Evolutionary conservation across 2,329 filamentous ascomycete species (phyloP).

Genomic region (Pseudogymnoascus sp.): DNA sequence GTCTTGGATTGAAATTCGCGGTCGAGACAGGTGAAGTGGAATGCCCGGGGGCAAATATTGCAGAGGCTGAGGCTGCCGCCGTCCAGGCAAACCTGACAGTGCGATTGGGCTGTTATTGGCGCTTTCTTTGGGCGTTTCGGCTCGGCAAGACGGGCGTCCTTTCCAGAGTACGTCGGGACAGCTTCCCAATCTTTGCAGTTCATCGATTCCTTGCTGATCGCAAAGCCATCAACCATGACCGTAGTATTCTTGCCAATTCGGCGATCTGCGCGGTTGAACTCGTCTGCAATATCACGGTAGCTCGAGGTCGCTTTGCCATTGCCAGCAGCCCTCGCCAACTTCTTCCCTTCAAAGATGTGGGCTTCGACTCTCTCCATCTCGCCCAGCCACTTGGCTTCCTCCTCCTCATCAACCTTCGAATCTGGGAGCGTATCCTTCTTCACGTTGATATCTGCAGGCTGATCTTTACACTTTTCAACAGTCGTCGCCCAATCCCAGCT

Average conservation of each 20-base stretch:
- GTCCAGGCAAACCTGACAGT: conserved; percentile 45
- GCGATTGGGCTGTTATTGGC: conserved; percentile 37
- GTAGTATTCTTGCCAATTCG: conserved; percentile 49
- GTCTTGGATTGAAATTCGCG: conserved; percentile 33
- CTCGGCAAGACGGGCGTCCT: conserved; percentile 43
- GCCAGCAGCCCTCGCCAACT: conserved; percentile 31
- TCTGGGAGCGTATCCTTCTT: conserved; percentile 26
- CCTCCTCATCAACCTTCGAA: conserved; percentile 33
- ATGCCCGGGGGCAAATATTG: conserved; percentile 44
- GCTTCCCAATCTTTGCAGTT: conserved; percentile 46
- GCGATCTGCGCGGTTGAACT: conserved; percentile 38
- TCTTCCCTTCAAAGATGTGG: conserved; percentile 48
- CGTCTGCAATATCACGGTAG: conserved; percentile 29
- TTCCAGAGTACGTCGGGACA: conserved; percentile 47
- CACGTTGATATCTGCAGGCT: conserved; percentile 35
- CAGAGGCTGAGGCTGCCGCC: conserved; percentile 41
- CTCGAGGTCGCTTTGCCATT: conserved; percentile 24
- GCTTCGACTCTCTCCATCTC: conserved; percentile 49
- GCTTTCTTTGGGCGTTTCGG: conserved; percentile 40
- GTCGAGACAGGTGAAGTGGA: conserved; percentile 43
- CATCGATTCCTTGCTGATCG: conserved; percentile 47
- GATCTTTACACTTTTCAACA: conserved; percentile 45
- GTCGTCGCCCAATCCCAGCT: conserved; percentile 47
- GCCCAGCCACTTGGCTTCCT: conserved; percentile 47
- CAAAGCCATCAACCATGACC: conserved; percentile 47